Conservation (phyloP, 1,284 basidiomycete species). For the Phellopilus nigrolimitatus region DNA sequence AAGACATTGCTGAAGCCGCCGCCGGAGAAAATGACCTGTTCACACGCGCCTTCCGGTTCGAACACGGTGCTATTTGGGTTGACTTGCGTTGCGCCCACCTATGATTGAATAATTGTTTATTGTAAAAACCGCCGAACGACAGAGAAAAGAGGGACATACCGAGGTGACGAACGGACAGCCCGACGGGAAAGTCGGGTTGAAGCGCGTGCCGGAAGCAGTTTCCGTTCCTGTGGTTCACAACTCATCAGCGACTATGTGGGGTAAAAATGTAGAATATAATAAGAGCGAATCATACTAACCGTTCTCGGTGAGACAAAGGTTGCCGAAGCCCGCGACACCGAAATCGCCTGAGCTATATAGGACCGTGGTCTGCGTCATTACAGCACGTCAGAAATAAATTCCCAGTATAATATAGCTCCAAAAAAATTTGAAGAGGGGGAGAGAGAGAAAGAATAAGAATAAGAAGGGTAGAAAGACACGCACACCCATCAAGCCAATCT, state of each 20-base stretch:
- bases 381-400: no score
- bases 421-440: not conserved
- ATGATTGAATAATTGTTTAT: not conserved
- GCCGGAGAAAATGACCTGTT: conserved; percentile 29
- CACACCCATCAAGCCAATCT: conserved; percentile 32
- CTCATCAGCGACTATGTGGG: no score
- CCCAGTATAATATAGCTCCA: not conserved
- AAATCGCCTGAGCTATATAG: conserved; percentile 33
- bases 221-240: conserved; percentile 3
- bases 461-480: no score
- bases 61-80: conserved; percentile 23
- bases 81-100: conserved; percentile 33
- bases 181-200: conserved; percentile 32
- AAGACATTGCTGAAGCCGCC: conserved; percentile 36
- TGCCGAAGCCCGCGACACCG: conserved; percentile 29
- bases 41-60: conserved; percentile 27
- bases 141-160: not conserved
- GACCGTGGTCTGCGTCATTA: conserved; percentile 30
- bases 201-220: conserved; percentile 20
- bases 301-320: not conserved
- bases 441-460: not conserved
- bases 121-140: not conserved
- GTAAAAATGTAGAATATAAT: not conserved
- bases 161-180: conserved; percentile 28
- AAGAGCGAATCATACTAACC: not conserved